These are phyloP conservation scores for Bonia amplexicaulis DNA, from an alignment of 176 grass and related monocot species.

Conservation along the genomic window DNA sequence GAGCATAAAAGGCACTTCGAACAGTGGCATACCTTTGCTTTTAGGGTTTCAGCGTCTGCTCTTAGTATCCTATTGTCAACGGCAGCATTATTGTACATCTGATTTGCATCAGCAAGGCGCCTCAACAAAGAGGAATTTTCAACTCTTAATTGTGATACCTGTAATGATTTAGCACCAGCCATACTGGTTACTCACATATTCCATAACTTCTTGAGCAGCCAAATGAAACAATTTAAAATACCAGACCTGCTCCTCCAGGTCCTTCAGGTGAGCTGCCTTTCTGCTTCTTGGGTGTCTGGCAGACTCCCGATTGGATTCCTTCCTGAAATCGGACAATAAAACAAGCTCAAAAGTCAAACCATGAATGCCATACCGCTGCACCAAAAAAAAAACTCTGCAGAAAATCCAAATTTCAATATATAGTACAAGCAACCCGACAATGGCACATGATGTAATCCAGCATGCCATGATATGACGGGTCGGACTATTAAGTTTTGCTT, in stretches of 20 bases:
- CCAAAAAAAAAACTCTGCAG: neutral
- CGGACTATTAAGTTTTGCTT: neutral
- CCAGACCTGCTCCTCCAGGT: slow-evolving; percentile 60
- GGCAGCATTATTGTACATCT: slow-evolving; percentile 47
- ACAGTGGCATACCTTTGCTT: slow-evolving; percentile 47
- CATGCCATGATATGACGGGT: neutral
- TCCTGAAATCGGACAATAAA: slow-evolving; percentile 33
- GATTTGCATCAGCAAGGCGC: slow-evolving; percentile 41
- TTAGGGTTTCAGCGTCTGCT: slow-evolving; percentile 56
- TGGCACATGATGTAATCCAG: neutral
- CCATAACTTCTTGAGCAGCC: neutral
- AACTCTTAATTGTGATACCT: slow-evolving; percentile 54
- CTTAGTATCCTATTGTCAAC: slow-evolving; percentile 59
- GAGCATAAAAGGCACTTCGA: neutral
- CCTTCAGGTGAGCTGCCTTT: slow-evolving; percentile 78
- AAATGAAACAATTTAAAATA: neutral
- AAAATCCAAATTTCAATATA: neutral
- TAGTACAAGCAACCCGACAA: neutral
- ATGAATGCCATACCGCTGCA: neutral
- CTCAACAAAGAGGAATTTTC: slow-evolving; percentile 63
- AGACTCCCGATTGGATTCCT: slow-evolving; percentile 80
- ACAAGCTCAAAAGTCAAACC: neutral
- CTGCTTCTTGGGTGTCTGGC: slow-evolving; percentile 77
- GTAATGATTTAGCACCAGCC: neutral
- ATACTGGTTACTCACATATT: neutral